Conservation (phyloP, 306 rosid species). For the Quercus ilex region DNA sequence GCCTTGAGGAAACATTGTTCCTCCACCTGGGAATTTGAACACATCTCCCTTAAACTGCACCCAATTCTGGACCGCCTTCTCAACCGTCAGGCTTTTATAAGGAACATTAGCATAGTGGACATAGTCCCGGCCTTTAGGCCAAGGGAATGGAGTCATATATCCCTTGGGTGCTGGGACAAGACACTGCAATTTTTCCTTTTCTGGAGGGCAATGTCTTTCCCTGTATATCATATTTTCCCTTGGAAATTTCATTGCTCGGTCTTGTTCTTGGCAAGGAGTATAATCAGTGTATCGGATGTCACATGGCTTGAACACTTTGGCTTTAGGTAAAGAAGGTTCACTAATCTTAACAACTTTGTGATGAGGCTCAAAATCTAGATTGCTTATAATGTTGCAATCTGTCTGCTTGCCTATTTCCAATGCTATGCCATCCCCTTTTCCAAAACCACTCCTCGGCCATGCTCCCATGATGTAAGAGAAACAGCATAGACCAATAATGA, state of each 20-base stretch:
- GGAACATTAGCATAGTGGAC: slow-evolving; percentile 92
- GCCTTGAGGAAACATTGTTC: slow-evolving; percentile 97
- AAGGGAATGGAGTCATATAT: slow-evolving; percentile 77
- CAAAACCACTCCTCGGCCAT: slow-evolving; percentile 90
- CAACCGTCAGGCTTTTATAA: slow-evolving; percentile 75
- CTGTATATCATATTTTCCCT: slow-evolving; percentile 96
- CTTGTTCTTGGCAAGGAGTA: slow-evolving; percentile 99
- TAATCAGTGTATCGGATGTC: slow-evolving; percentile 61
- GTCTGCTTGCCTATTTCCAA: slow-evolving; percentile 55
- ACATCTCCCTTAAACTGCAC: slow-evolving; percentile 86
- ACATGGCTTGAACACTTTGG: slow-evolving; percentile 70
- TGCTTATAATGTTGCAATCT: slow-evolving; percentile 55
- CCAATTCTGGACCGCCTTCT: slow-evolving; percentile 97
- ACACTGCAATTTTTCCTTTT: slow-evolving; percentile 76
- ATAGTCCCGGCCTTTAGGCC: slow-evolving; percentile 98
- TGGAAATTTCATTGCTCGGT: slow-evolving; percentile 87
- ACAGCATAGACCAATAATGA: slow-evolving; percentile 76
- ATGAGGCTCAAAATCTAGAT: slow-evolving; percentile 78
- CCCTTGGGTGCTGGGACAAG: slow-evolving; percentile 91
- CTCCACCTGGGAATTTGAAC: slow-evolving; percentile 98
- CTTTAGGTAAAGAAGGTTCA: slow-evolving; percentile 57
- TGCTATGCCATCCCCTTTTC: slow-evolving; percentile 76
- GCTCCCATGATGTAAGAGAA: slow-evolving; percentile 94
- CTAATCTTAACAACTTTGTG: slow-evolving; percentile 52
- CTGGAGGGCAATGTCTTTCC: slow-evolving; percentile 94